Evolutionary conservation across 1,284 basidiomycete species (phyloP), one percentile per base, ranked within the genome.

Genomic region (Rhodotorula sp.): DNA sequence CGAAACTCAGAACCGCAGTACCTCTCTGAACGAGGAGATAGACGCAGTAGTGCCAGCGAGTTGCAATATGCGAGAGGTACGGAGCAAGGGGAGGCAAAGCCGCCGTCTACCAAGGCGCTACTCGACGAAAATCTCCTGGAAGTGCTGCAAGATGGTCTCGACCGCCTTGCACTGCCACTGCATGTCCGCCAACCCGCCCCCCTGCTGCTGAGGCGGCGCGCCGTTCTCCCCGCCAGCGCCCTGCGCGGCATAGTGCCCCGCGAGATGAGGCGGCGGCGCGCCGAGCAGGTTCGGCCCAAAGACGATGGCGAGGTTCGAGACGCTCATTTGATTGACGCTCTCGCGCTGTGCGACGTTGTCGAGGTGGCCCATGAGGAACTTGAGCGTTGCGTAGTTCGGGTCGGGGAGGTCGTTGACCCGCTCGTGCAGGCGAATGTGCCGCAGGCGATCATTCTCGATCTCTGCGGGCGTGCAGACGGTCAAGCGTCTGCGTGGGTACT

Each of bases 341-440:
- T 91, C 89, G 76, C 88, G 86, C 78, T 89, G 86, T 60, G 87
- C 87, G 68, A 97, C 88, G 92, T 87, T 88, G 84, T 97, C 87
- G 71, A 99, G 83, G 83, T 99, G 96, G 19, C 91, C 94, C 86
- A 99, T 87, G 80, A 99, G 90, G 82, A 88, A 97, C 81, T 98
- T 98, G 66, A 99, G 85, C 2, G 96, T 97, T 1, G 97, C 93
- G 80, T 99, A 99, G 82, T 99, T 97, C 22, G 97, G 88, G 83
- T 99, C 96, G 7, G 96, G 97, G 64, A 99, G 85, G 77, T 97
- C 95, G 80, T 99, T 99, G 61, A 99, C 95, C 64, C 92, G 88
- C 81, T 99, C 96, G 79, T 99, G 96, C 70, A 99, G 84, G 62
- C 94, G 87, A 76, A 98, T 97, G 79, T 98, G 95, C 73, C 95